Conservation (phyloP, 148 eudicot genomes). For the Pouteria glomerata region DNA sequence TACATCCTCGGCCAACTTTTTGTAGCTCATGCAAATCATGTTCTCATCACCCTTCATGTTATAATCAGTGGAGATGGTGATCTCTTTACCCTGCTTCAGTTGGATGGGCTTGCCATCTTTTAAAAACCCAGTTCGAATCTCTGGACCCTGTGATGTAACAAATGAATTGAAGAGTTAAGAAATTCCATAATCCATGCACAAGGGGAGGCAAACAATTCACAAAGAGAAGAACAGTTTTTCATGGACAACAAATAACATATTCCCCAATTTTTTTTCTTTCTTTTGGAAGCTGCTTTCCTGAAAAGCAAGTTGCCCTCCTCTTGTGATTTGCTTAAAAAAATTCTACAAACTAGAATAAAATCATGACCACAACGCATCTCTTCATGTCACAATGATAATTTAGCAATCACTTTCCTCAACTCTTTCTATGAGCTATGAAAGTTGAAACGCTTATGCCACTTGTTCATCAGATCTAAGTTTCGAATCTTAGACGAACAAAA, state of each 20-base stretch:
- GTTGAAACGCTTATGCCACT: not conserved
- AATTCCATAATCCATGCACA: not conserved
- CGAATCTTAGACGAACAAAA: not conserved
- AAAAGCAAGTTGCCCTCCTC: too few species aligned
- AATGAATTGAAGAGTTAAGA: not conserved
- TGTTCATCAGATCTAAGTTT: not conserved
- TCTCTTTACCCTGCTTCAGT: slow-evolving; percentile 47
- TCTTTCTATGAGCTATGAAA: not conserved
- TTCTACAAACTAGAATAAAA: not conserved
- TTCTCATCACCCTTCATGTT: slow-evolving; percentile 41
- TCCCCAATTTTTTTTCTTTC: too few species aligned
- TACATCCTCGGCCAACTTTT: slow-evolving; percentile 43
- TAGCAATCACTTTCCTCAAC: not conserved
- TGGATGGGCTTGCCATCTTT: slow-evolving; percentile 46
- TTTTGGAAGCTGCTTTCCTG: too few species aligned
- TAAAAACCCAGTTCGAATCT: slow-evolving; percentile 50
- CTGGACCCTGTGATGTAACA: slow-evolving; percentile 38
- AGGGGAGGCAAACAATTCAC: not conserved
- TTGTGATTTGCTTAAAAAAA: too few species aligned
- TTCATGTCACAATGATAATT: not conserved
- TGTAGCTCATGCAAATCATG: slow-evolving; percentile 56
- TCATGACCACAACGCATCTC: not conserved
- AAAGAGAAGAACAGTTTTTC: not conserved
- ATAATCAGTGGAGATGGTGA: slow-evolving; percentile 48
- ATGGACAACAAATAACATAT: too few species aligned